phyloP scores from a whole-genome alignment of 768 basidiomycete species.

The Hirschioporus abietinus region DNA sequence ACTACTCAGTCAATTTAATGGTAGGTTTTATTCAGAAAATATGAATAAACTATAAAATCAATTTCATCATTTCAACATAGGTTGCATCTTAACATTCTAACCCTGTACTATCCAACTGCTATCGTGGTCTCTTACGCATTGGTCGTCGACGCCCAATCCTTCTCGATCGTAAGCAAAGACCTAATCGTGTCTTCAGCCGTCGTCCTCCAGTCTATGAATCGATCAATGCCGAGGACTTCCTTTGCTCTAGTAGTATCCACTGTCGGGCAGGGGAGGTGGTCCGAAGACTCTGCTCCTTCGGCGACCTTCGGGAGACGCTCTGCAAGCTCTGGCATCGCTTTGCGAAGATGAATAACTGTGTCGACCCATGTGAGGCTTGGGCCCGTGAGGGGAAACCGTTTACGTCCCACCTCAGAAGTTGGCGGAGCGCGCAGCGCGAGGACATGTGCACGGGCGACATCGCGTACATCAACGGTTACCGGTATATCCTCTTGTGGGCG shows the following conservation, averaged over 20 bases:
- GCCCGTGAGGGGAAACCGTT: slow-evolving; percentile 22
- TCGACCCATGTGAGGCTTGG: slow-evolving; percentile 22
- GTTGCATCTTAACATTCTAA: too few relatives aligned
- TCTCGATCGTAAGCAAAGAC: slow-evolving; percentile 13
- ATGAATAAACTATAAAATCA: too few relatives aligned
- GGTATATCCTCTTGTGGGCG: slow-evolving; percentile 27
- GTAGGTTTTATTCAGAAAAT: too few relatives aligned
- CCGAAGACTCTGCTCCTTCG: not conserved
- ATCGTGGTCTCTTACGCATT: too few relatives aligned
- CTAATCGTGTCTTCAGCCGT: slow-evolving; percentile 16
- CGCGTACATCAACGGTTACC: slow-evolving; percentile 22
- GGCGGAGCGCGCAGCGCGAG: slow-evolving; percentile 17
- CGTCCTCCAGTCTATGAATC: slow-evolving; percentile 13
- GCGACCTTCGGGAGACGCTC: slow-evolving; percentile 13
- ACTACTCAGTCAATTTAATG: too few relatives aligned
- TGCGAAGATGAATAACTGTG: slow-evolving; percentile 18
- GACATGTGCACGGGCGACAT: slow-evolving; percentile 27
- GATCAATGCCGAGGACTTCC: slow-evolving; percentile 14
- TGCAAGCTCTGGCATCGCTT: slow-evolving; percentile 19
- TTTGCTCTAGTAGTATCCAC: slow-evolving; percentile 13
- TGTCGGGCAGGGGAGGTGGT: not conserved
- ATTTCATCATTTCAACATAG: too few relatives aligned
- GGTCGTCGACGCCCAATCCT: not conserved
- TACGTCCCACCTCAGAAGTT: slow-evolving; percentile 7
- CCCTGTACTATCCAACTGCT: too few relatives aligned